Conservation (phyloP, 1,284 basidiomycete genomes). For the Vanrija sp. region DNA sequence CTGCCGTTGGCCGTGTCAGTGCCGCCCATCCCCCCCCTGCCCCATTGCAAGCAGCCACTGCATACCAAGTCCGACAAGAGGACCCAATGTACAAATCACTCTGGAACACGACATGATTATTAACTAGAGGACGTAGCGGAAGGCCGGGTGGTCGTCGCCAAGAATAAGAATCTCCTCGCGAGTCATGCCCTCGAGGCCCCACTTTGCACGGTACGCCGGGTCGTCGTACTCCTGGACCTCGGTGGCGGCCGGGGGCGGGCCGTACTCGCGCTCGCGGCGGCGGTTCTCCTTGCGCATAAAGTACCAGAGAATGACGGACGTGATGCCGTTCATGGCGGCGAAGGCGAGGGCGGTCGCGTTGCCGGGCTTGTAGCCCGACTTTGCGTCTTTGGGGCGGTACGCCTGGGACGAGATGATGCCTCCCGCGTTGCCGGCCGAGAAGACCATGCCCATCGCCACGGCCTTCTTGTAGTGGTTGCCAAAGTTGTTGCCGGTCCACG, state of each 20-base stretch:
- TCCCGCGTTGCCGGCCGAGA: slow-evolving; percentile 51
- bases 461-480: slow-evolving; percentile 48
- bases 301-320: slow-evolving; percentile 39
- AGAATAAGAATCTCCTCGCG: slow-evolving; percentile 50
- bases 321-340: slow-evolving; percentile 37
- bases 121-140: slow-evolving; percentile 34
- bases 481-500: slow-evolving; percentile 51
- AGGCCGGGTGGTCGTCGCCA: slow-evolving; percentile 49
- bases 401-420: slow-evolving; percentile 51
- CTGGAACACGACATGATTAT: too few species aligned
- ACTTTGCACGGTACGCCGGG: slow-evolving; percentile 39
- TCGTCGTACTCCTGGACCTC: slow-evolving; percentile 56
- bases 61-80: too few species aligned
- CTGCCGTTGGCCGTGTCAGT: too few species aligned
- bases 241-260: slow-evolving; percentile 52
- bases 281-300: slow-evolving; percentile 45
- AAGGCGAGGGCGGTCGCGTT: slow-evolving; percentile 49
- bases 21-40: too few species aligned
- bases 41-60: too few species aligned
- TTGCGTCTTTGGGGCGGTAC: slow-evolving; percentile 39
- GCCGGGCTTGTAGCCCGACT: slow-evolving; percentile 38
- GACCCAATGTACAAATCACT: too few species aligned
- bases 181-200: slow-evolving; percentile 47
- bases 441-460: slow-evolving; percentile 52
- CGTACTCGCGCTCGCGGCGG: slow-evolving; percentile 44